Conservation (phyloP, 352 stramenopile species). For the Globisporangium barbulae region DNA sequence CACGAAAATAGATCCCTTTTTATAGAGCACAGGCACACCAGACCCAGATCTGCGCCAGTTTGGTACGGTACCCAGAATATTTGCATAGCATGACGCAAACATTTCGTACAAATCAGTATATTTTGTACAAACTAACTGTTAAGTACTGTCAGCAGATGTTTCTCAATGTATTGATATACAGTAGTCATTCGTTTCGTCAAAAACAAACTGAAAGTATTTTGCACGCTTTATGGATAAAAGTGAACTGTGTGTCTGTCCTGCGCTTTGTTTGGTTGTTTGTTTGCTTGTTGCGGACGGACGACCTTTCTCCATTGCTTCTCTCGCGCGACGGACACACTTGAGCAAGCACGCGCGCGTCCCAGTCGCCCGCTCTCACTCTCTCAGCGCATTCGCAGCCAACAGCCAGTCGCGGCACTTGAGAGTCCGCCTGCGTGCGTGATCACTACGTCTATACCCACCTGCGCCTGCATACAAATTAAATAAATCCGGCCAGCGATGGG, state of each 20-base stretch:
- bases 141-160: too few relatives aligned
- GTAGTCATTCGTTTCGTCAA: too few relatives aligned
- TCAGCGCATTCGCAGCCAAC: not conserved
- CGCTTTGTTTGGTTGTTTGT: conserved; percentile 1
- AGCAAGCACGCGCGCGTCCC: not conserved
- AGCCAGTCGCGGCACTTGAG: too few relatives aligned
- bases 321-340: not conserved
- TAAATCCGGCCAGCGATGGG: conserved; percentile 37
- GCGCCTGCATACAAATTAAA: not conserved
- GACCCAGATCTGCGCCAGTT: too few relatives aligned
- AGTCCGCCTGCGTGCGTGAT: not conserved
- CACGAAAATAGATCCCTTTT: too few relatives aligned
- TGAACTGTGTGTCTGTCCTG: not conserved
- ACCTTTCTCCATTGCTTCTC: conserved; percentile 13
- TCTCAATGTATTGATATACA: too few relatives aligned
- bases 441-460: not conserved
- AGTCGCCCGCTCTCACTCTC: not conserved
- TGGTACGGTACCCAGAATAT: too few relatives aligned
- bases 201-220: not conserved
- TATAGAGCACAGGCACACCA: too few relatives aligned
- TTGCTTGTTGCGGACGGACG: not conserved
- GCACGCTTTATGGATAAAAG: not conserved
- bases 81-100: too few relatives aligned
- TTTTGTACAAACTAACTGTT: too few relatives aligned
- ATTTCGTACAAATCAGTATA: too few relatives aligned